Base-by-base conservation (phyloP, 2,329 filamentous ascomycete genomes). In the Onygenales sp. region DNA sequence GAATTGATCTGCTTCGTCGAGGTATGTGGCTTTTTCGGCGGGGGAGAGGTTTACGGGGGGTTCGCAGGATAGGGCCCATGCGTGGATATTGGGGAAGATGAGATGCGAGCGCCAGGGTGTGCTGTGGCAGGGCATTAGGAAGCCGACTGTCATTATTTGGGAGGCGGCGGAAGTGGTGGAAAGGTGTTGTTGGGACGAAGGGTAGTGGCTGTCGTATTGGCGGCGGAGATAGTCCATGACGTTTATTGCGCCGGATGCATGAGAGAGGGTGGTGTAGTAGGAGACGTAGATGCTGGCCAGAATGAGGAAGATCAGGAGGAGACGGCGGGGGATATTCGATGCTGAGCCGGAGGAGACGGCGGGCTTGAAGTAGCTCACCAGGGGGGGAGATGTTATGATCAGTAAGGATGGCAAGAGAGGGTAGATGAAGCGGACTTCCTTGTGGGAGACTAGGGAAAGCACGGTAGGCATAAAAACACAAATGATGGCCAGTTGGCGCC, bases 391-490 rank as follows among this genome's bases (percentile, higher is more conserved):
- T 1, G 87, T 82, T 40, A 97, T 75, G 57, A 95, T 74, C 66
- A 93, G 88, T 6, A 98, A 78, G n/a, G 85, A 79, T 1, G 93
- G 92, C 1, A 97, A 79, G 14, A 98, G 79, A 1, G 93, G 92
- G 63, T 95, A 95, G 60, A 97, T 87, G 74, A 98, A 98, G 63
- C 93, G 88, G 61, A 95, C 88, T 76, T 98, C 93, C 69, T 98
- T 98, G 73, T 98, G 93, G 1, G 89, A 84, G 59, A 97, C 87
- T 46, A 87, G 65, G 1, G 88, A 95, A 36, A 97, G 78, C 2
- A 76, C 68, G 1, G 72, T 66, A 8, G 87, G 71, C 54, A 85
- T 86, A 33, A 81, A 69, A 52, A 84, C 57, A 42, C 85, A 76
- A 6, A 81, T 74, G 33, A 77, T 75, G 8, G 82, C 76, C 7